Evolutionary conservation across 768 basidiomycete species (phyloP).

Genomic region (Phallus indusiatus): DNA sequence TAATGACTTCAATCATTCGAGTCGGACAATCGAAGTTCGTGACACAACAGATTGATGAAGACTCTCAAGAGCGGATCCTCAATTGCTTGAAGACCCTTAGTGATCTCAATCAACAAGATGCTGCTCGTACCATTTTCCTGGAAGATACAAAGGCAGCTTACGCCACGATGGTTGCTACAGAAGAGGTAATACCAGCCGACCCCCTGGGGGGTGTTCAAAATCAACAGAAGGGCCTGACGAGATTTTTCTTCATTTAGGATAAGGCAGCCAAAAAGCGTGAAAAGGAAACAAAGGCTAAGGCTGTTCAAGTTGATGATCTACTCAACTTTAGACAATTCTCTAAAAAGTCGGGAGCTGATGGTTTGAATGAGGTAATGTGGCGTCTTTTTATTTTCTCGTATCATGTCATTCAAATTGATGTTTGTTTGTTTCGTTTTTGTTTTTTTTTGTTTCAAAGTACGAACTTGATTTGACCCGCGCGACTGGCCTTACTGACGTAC

Average conservation of each 20-base stretch:
- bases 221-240: neutral
- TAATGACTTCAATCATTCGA: slow-evolving; percentile 95
- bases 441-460: slow-evolving; percentile 40
- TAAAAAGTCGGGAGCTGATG: slow-evolving; percentile 79
- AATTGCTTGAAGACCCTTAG: slow-evolving; percentile 92
- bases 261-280: slow-evolving; percentile 84
- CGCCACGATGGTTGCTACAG: slow-evolving; percentile 89
- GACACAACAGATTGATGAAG: slow-evolving; percentile 93
- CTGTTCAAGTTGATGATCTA: slow-evolving; percentile 90
- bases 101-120: slow-evolving; percentile 50
- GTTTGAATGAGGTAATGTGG: slow-evolving; percentile 31
- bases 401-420: slow-evolving; percentile 38
- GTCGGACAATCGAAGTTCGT: slow-evolving; percentile 96
- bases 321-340: slow-evolving; percentile 91
- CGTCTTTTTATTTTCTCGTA: neutral
- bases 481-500: slow-evolving; percentile 73
- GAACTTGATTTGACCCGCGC: slow-evolving; percentile 84
- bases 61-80: slow-evolving; percentile 92
- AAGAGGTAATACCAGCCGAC: slow-evolving; percentile 51
- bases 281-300: slow-evolving; percentile 52
- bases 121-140: slow-evolving; percentile 65
- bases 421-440: slow-evolving; percentile 21
- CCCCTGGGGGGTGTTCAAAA: neutral
- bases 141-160: slow-evolving; percentile 87
- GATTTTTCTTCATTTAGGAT: slow-evolving; percentile 39